Evolutionary conservation across 2,329 filamentous ascomycete genomes (phyloP), one percentile per base, ranked within the genome.

Genomic region (Colletotrichum viniferum): DNA sequence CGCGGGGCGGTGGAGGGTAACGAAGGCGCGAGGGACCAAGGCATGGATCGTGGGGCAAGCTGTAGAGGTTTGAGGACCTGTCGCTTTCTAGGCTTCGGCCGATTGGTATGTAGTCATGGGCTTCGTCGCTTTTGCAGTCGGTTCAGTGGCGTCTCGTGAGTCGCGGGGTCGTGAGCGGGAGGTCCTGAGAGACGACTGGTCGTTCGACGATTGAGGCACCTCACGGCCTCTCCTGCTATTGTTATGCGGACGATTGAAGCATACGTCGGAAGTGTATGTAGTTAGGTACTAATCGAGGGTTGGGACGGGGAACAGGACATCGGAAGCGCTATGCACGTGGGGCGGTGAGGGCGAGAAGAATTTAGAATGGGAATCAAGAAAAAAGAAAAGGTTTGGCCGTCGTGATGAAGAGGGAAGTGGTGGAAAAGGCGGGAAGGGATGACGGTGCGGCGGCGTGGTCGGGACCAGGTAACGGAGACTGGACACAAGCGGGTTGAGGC

Each of bases 371-470:
- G 34, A 69, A 56, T 18, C 30, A 26, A 16, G 32, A 28, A 24
- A 34, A 24, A 61, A 26, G 26, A 36, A 63, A 24, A 30, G 38
- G 28, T 12, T 18, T 65, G 60, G 43, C n/a, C 43, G 26, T 72
- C 36, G 73, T 43, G 73, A 73, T 73, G 48, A 52, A 73, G 48
- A 52, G 69, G 48, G 55, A 71, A 56, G 62, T 38, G 28, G 62
- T 63, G 69, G 69, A 36, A 75, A 72, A 67, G 55, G 52, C 36
- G 68, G 67, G 67, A 74, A 74, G 48, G 61, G 24, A 72, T 75
- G 56, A 67, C 32, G 56, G 73, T 43, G 38, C 38, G 16, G 52
- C 61, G 69, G 73, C 30, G 55, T 48, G 30, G 62, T 73, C 66
- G 71, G 66, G 66, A 14, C 30, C 38, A 69, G 56, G 30, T 32